Conservation (phyloP, 192 early-diverging fungal genomes). For the Coemansia sp. region DNA sequence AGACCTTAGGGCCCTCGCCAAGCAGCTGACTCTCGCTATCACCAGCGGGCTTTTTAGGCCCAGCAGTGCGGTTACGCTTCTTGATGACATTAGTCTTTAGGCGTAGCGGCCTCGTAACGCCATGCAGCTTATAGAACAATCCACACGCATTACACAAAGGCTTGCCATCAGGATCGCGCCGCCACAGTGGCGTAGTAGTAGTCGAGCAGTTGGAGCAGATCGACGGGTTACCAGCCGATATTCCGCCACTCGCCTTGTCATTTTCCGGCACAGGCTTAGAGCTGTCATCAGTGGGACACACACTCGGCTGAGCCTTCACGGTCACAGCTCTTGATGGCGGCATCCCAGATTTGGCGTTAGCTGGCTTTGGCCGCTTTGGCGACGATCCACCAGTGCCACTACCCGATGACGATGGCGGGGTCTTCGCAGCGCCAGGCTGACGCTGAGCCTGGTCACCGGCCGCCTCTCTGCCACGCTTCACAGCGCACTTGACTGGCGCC, state of each 20-base stretch:
- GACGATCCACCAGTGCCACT: background rate
- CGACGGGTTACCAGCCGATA: slow-evolving; percentile 23
- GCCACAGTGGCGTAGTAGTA: slow-evolving; percentile 94
- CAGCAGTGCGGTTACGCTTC: slow-evolving; percentile 81
- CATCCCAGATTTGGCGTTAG: background rate
- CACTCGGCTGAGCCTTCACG: background rate
- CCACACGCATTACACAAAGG: slow-evolving; percentile 99
- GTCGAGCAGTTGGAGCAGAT: slow-evolving; percentile 84
- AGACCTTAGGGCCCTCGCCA: background rate
- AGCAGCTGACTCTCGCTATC: background rate
- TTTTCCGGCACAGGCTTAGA: background rate
- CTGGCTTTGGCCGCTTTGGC: slow-evolving; percentile 8
- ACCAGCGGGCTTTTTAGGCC: slow-evolving; percentile 26
- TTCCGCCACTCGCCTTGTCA: background rate
- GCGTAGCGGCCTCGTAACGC: slow-evolving; percentile 87
- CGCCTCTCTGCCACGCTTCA: slow-evolving; percentile 5
- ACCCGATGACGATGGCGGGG: background rate
- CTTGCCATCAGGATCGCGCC: slow-evolving; percentile 84
- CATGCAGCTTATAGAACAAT: slow-evolving; percentile 94
- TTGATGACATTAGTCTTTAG: slow-evolving; percentile 95
- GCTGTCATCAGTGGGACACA: too few relatives aligned
- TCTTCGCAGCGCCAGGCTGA: background rate
- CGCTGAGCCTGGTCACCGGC: background rate
- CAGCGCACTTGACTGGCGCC: background rate
- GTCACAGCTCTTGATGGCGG: background rate